Evolutionary conservation across 306 rosid species (phyloP).

Genomic region (barrel medic (Medicago truncatula)): DNA sequence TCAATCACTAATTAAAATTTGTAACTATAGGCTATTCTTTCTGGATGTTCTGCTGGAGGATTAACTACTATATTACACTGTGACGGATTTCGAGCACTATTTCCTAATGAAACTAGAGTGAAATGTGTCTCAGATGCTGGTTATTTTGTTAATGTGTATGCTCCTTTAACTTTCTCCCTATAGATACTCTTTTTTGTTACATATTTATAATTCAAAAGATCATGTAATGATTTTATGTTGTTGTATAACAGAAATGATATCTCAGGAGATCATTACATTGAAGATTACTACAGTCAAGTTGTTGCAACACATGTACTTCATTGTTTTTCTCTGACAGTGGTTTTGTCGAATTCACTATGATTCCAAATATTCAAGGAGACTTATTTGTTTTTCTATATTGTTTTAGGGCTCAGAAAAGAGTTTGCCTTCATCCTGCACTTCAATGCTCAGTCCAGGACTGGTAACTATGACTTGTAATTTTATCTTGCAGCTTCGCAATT

Average conservation of each 20-base stretch:
- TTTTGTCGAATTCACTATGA: neutral
- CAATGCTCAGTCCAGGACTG: slow-evolving; percentile 62
- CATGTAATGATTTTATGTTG: slow-evolving; percentile 1
- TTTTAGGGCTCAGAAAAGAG: slow-evolving; percentile 66
- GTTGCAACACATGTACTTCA: slow-evolving; percentile 76
- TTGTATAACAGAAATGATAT: slow-evolving; percentile 64
- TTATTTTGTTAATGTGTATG: slow-evolving; percentile 75
- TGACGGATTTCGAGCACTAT: slow-evolving; percentile 61
- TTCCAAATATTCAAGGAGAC: neutral
- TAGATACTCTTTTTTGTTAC: neutral
- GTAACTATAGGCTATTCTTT: slow-evolving; percentile 70
- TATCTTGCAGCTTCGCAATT: slow-evolving; percentile 11
- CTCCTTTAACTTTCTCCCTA: neutral
- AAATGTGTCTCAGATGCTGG: slow-evolving; percentile 93
- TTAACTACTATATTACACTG: slow-evolving; percentile 80
- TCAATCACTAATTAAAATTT: slow-evolving; percentile 16
- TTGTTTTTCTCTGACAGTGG: neutral
- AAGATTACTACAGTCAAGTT: slow-evolving; percentile 55
- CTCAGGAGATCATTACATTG: slow-evolving; percentile 63
- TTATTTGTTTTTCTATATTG: neutral
- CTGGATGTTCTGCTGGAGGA: slow-evolving; percentile 96
- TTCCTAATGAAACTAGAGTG: slow-evolving; percentile 62
- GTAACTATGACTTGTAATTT: slow-evolving; percentile 48
- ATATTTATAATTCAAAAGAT: neutral
- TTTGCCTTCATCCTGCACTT: slow-evolving; percentile 78